Conservation (phyloP, 805 yeast species). For the Metschnikowia anglica region DNA sequence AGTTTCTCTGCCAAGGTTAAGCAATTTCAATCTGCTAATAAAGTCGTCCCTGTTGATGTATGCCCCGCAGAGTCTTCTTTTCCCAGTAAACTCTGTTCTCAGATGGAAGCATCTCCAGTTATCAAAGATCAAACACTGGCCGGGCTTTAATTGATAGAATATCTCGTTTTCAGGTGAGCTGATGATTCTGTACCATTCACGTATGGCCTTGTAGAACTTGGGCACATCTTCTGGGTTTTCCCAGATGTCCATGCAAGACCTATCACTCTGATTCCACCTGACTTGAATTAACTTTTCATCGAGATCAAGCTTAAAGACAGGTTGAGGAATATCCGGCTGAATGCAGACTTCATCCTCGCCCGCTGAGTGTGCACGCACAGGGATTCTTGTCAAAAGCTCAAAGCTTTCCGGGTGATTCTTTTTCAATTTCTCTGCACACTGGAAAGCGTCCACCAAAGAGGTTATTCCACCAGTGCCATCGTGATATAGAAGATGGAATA, state of each 20-base stretch:
- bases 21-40: slow-evolving; percentile 41
- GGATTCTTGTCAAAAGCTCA: slow-evolving; percentile 47
- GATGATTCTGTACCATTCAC: slow-evolving; percentile 55
- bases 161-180: slow-evolving; percentile 50
- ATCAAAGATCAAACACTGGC: slow-evolving; percentile 65
- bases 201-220: slow-evolving; percentile 55
- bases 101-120: slow-evolving; percentile 75
- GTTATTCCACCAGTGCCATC: slow-evolving; percentile 70
- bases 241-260: slow-evolving; percentile 58
- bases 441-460: slow-evolving; percentile 64
- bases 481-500: slow-evolving; percentile 63
- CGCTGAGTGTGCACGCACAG: slow-evolving; percentile 71
- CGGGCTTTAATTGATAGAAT: slow-evolving; percentile 58
- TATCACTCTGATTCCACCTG: slow-evolving; percentile 70
- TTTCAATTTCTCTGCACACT: slow-evolving; percentile 53
- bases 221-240: slow-evolving; percentile 49
- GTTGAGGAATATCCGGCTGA: slow-evolving; percentile 55
- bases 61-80: slow-evolving; percentile 71
- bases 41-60: slow-evolving; percentile 69
- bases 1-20: slow-evolving; percentile 48
- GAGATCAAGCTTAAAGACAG: slow-evolving; percentile 55
- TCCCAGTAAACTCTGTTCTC: slow-evolving; percentile 63
- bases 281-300: slow-evolving; percentile 57
- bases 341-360: slow-evolving; percentile 65
- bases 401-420: slow-evolving; percentile 49